phyloP scores from a whole-genome alignment of 2,329 filamentous ascomycete genomes.

The Epicoccum nigrum region DNA sequence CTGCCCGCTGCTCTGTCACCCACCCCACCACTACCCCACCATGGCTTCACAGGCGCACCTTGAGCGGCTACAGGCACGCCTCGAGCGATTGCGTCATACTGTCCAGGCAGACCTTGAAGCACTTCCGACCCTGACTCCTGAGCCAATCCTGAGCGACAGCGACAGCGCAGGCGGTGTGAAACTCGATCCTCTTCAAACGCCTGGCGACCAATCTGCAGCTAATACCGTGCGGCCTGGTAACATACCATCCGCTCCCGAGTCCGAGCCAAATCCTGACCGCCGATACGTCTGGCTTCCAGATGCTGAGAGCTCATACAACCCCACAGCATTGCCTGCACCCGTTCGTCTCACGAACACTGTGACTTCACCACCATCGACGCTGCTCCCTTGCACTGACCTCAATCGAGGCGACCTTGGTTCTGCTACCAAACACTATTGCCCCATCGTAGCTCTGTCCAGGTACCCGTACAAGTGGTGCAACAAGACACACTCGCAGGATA shows the following conservation, averaged over 20 bases:
- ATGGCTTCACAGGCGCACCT: slow-evolving; percentile 35
- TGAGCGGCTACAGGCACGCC: slow-evolving; percentile 31
- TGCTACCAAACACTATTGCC: slow-evolving; percentile 46
- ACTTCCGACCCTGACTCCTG: slow-evolving; percentile 29
- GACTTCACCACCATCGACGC: background rate
- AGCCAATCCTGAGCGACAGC: slow-evolving; percentile 19
- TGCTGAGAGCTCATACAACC: slow-evolving; percentile 32
- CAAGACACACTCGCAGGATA: slow-evolving; percentile 53
- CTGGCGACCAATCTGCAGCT: slow-evolving; percentile 18
- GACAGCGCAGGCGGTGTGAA: slow-evolving; percentile 30
- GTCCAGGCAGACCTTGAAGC: slow-evolving; percentile 31
- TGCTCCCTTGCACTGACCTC: slow-evolving; percentile 24
- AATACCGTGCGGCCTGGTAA: background rate
- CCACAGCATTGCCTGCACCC: slow-evolving; percentile 12
- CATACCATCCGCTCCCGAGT: background rate
- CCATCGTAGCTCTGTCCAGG: slow-evolving; percentile 56
- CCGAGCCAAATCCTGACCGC: slow-evolving; percentile 21
- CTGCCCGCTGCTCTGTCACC: no score
- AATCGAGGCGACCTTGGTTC: slow-evolving; percentile 42
- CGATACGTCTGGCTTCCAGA: slow-evolving; percentile 32
- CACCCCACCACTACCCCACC: slow-evolving; percentile 2
- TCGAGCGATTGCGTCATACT: slow-evolving; percentile 31
- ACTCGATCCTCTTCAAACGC: slow-evolving; percentile 13
- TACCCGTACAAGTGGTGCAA: slow-evolving; percentile 68
- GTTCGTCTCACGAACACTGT: slow-evolving; percentile 2